Evolutionary conservation across 108 stramenopile genomes (phyloP).

Genomic region (Pseudonitzschia multiseries): DNA sequence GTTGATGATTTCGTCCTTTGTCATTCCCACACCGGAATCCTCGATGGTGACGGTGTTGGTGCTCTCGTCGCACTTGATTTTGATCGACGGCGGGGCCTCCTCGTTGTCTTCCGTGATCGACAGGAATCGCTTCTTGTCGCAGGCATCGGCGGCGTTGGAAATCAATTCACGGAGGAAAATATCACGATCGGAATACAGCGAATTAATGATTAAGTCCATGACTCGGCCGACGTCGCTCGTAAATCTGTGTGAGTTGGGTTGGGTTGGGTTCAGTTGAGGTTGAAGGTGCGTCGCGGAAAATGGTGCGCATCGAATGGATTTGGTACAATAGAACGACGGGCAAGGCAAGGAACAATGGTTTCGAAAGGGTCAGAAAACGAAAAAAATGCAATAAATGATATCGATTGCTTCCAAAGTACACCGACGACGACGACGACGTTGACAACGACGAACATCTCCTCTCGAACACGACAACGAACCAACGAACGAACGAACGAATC

Average conservation of each 20-base stretch:
- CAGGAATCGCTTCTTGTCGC: slow-evolving; percentile 99
- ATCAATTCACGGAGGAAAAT: slow-evolving; percentile 86
- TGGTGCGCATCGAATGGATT: not conserved
- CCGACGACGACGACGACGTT: not conserved
- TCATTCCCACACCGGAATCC: slow-evolving; percentile 97
- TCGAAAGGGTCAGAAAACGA: not conserved
- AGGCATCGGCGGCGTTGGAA: slow-evolving; percentile 95
- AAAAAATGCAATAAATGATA: not conserved
- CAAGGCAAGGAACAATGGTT: too few relatives aligned
- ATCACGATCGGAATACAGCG: slow-evolving; percentile 88
- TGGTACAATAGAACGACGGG: too few relatives aligned
- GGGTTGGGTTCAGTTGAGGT: not conserved
- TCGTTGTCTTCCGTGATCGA: slow-evolving; percentile 49
- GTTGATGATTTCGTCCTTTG: slow-evolving; percentile 89
- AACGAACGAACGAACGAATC: too few relatives aligned
- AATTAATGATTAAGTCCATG: slow-evolving; percentile 99
- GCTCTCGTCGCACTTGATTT: slow-evolving; percentile 67
- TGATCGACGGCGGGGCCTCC: slow-evolving; percentile 65
- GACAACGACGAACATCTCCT: not conserved
- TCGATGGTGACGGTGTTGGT: slow-evolving; percentile 89
- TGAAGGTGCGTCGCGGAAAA: not conserved
- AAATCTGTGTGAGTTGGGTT: slow-evolving; percentile 15
- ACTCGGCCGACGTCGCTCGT: slow-evolving; percentile 92
- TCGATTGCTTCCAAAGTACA: not conserved
- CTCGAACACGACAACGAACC: not conserved